Evolutionary conservation across 495 filamentous ascomycete genomes (phyloP).

Genomic region (Xylaria longipes): DNA sequence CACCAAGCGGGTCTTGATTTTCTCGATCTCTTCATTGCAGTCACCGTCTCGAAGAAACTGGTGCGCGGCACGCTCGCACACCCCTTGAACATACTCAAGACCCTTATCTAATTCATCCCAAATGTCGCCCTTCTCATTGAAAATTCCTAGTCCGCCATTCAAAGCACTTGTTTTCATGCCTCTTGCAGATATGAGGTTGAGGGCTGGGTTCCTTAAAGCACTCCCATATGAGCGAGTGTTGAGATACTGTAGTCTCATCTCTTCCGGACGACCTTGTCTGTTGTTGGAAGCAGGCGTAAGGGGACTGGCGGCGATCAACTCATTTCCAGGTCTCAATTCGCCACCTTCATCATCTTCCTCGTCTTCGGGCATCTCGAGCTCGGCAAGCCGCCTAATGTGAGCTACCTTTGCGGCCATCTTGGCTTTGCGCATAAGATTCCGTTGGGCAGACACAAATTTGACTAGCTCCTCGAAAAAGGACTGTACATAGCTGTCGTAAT

Average conservation of each 20-base stretch:
- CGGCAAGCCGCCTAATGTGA: conserved; percentile 60
- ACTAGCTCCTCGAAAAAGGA: conserved; percentile 79
- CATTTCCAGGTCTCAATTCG: conserved; percentile 37
- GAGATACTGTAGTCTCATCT: conserved; percentile 39
- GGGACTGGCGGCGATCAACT: conserved; percentile 27
- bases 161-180: conserved; percentile 32
- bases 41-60: conserved; percentile 85
- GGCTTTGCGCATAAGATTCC: conserved; percentile 82
- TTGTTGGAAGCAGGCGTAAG: conserved; percentile 8
- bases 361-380: conserved; percentile 56
- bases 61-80: conserved; percentile 85
- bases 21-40: conserved; percentile 73
- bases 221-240: conserved; percentile 43
- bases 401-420: conserved; percentile 71
- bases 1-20: conserved; percentile 63
- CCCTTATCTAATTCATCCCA: conserved; percentile 79
- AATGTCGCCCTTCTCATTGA: conserved; percentile 50
- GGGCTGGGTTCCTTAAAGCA: conserved; percentile 22
- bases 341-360: conserved; percentile 46
- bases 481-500: conserved; percentile 88
- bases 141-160: conserved; percentile 33
- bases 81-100: conserved; percentile 76
- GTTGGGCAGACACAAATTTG: conserved; percentile 75
- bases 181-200: conserved; percentile 23
- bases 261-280: conserved; percentile 27